Percentiles rank a stretch among this genome's conserved stretches.
Evolutionary conservation across 352 stramenopile genomes (phyloP).

Genomic region (Pythium catenulatum): DNA sequence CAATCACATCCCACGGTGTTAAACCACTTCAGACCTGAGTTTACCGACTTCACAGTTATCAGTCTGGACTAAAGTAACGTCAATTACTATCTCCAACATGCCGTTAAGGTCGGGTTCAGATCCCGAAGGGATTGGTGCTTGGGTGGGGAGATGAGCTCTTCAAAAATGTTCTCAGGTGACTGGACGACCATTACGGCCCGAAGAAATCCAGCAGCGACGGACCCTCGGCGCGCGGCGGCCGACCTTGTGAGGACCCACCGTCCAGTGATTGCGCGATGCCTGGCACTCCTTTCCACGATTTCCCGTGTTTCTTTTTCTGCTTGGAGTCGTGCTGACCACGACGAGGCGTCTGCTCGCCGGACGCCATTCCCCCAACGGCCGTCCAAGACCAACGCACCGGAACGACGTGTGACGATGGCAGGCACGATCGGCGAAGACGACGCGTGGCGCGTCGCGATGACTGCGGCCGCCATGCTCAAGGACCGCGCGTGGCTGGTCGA

Average conservation of each 20-base stretch:
- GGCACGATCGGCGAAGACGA: not conserved
- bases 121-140: not conserved
- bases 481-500: not conserved
- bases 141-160: conserved; percentile 3
- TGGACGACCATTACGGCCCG: not conserved
- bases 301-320: not conserved
- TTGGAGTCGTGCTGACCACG: too few relatives aligned
- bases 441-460: conserved; percentile 12
- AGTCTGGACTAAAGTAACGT: too few relatives aligned
- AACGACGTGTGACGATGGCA: not conserved
- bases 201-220: not conserved
- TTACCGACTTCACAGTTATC: too few relatives aligned
- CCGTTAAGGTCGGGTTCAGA: not conserved
- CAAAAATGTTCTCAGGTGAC: conserved; percentile 4
- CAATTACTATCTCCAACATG: too few relatives aligned
- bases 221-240: too few relatives aligned
- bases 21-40: too few relatives aligned
- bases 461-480: not conserved
- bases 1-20: not conserved
- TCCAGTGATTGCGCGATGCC: not conserved
- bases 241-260: too few relatives aligned
- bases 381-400: not conserved
- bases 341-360: too few relatives aligned
- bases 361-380: not conserved
- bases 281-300: too few relatives aligned